Evolutionary conservation across 2,329 filamentous ascomycete species (phyloP).

Genomic region (Botrytis fabae): DNA sequence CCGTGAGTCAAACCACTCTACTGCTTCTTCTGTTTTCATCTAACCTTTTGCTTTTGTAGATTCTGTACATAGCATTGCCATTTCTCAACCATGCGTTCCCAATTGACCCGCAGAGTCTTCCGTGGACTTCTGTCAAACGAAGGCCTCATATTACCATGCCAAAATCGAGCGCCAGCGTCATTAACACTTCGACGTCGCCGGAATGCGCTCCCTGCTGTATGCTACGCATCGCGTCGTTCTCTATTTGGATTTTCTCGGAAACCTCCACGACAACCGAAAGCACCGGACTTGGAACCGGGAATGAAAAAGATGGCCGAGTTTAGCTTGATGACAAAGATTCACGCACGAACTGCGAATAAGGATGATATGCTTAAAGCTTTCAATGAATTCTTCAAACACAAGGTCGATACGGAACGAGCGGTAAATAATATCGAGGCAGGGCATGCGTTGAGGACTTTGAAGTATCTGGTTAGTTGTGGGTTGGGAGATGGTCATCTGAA

Average conservation of each 20-base stretch:
- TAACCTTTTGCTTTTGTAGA: background rate
- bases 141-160: conserved; percentile 41
- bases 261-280: conserved; percentile 58
- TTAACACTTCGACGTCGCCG: conserved; percentile 37
- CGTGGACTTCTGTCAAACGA: conserved; percentile 56
- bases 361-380: conserved; percentile 67
- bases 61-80: conserved; percentile 27
- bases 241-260: conserved; percentile 64
- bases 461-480: conserved; percentile 52
- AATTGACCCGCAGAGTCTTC: conserved; percentile 60
- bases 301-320: conserved; percentile 71
- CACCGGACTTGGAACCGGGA: conserved; percentile 67
- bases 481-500: conserved; percentile 21
- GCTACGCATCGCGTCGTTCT: conserved; percentile 41
- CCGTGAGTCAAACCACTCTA: background rate
- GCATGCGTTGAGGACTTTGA: conserved; percentile 59
- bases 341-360: conserved; percentile 62
- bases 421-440: conserved; percentile 68
- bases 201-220: background rate
- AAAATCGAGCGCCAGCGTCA: conserved; percentile 29
- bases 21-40: background rate
- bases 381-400: conserved; percentile 60
- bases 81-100: conserved; percentile 53
- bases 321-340: conserved; percentile 60
- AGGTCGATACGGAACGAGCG: conserved; percentile 49